Conservation (phyloP, 1,284 basidiomycete genomes). For the Ganoderma boninense region DNA sequence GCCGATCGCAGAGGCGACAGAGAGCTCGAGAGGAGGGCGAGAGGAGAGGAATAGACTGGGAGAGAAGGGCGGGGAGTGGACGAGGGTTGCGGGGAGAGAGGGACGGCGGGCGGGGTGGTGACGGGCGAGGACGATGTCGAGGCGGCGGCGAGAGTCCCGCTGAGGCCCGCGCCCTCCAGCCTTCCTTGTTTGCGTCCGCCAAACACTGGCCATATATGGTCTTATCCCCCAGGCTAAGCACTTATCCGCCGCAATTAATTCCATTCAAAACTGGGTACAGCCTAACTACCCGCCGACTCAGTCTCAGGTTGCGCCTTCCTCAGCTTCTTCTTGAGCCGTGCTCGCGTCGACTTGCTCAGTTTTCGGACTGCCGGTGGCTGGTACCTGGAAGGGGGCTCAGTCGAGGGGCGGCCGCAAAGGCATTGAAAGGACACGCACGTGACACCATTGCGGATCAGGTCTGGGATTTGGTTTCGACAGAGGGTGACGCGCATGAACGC, state of each 20-base stretch:
- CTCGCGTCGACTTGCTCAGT: constrained; percentile 65
- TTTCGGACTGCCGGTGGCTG: constrained; percentile 62
- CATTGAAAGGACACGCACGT: constrained; percentile 55
- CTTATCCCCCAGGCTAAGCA: constrained; percentile 10
- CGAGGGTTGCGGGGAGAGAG: constrained; percentile 2
- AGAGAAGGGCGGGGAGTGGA: not conserved
- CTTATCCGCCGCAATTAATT: not conserved
- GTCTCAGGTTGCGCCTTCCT: constrained; percentile 39
- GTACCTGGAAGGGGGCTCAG: constrained; percentile 49
- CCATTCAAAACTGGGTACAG: not conserved
- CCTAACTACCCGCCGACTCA: not conserved
- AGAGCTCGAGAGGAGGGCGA: not conserved
- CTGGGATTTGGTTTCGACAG: constrained; percentile 56
- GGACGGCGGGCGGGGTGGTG: constrained; percentile 10
- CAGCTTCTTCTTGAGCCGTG: constrained; percentile 58
- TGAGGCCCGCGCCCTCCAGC: constrained; percentile 5
- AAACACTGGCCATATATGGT: constrained; percentile 24
- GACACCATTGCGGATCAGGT: constrained; percentile 50
- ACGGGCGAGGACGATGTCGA: constrained; percentile 19
- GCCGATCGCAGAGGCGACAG: constrained; percentile 1
- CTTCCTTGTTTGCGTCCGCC: constrained; percentile 21
- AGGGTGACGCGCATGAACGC: constrained; percentile 83
- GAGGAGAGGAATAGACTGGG: not conserved
- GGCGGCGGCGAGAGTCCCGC: constrained; percentile 14
- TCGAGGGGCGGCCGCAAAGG: not conserved